These are phyloP conservation scores for Scheffersomyces lignicola DNA, from an alignment of 1,139 yeast species.

Conservation along the genomic window DNA sequence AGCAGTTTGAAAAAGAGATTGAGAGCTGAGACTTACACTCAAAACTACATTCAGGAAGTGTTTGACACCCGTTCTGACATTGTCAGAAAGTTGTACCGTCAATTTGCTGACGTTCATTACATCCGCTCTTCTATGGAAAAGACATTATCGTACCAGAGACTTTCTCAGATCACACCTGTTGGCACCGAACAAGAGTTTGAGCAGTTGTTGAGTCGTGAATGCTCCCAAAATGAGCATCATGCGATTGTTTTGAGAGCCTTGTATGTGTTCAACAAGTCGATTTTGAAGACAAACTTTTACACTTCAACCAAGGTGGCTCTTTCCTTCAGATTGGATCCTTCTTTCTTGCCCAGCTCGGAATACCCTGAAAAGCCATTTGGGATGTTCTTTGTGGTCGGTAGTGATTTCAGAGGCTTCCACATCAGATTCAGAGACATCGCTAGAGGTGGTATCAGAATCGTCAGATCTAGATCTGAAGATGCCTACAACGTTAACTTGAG, in stretches of 20 bases:
- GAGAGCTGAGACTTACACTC: constrained; percentile 91
- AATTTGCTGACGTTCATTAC: constrained; percentile 90
- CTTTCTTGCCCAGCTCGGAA: constrained; percentile 79
- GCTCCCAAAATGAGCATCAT: constrained; percentile 81
- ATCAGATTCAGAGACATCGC: constrained; percentile 96
- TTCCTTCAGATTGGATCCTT: constrained; percentile 86
- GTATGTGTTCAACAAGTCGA: constrained; percentile 78
- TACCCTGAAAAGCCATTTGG: constrained; percentile 94
- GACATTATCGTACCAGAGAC: constrained; percentile 87
- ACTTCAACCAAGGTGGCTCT: constrained; percentile 93
- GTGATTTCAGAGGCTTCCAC: constrained; percentile 97
- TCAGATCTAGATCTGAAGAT: constrained; percentile 81
- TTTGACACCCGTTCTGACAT: constrained; percentile 70
- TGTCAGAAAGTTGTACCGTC: constrained; percentile 82
- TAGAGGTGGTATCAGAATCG: constrained; percentile 97
- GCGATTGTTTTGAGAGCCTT: constrained; percentile 80
- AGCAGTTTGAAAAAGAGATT: constrained; percentile 82
- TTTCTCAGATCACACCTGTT: constrained; percentile 74
- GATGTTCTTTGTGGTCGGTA: constrained; percentile 93
- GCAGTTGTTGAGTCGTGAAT: constrained; percentile 62
- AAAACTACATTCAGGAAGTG: constrained; percentile 76
- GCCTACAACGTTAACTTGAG: constrained; percentile 85
- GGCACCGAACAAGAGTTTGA: constrained; percentile 76
- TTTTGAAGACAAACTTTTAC: constrained; percentile 91
- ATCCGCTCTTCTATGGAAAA: constrained; percentile 71